Percentiles rank a stretch among this genome's conserved stretches.
Evolutionary conservation across 2,329 filamentous ascomycete genomes (phyloP).

Genomic region (Lachnellula suecica): DNA sequence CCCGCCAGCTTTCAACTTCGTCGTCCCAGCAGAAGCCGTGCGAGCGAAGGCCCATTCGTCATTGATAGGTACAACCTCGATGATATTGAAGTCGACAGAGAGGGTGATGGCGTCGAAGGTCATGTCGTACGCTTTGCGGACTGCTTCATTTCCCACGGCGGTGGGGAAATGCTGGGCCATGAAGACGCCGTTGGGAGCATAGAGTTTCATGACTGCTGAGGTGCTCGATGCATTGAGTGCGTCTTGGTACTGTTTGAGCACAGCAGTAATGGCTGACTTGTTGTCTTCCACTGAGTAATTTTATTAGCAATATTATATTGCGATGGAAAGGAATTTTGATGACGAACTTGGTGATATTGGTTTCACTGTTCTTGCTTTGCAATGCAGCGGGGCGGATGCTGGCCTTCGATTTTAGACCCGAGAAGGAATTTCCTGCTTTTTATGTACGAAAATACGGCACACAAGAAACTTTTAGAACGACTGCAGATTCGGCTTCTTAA

Average conservation of each 20-base stretch:
- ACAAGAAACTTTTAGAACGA: too few species aligned
- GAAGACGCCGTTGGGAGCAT: constrained; percentile 2
- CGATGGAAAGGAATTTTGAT: too few species aligned
- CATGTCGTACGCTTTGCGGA: constrained; percentile 3
- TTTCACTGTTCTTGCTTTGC: too few species aligned
- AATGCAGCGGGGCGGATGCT: too few species aligned
- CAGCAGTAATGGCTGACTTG: not conserved
- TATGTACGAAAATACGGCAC: too few species aligned
- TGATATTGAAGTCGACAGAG: constrained; percentile 7
- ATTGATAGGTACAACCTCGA: constrained; percentile 5
- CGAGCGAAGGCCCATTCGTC: constrained; percentile 7
- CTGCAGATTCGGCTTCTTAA: too few species aligned
- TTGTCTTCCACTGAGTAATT: not conserved
- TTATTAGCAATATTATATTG: not conserved
- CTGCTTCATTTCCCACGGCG: not conserved
- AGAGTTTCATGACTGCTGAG: not conserved
- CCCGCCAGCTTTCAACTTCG: not conserved
- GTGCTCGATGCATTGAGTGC: constrained; percentile 7
- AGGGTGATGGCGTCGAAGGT: constrained; percentile 6
- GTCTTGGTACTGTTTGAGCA: not conserved
- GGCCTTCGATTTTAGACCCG: too few species aligned
- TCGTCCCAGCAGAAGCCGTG: constrained; percentile 1
- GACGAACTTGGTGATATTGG: too few species aligned
- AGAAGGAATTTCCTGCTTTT: too few species aligned
- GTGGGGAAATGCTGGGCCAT: constrained; percentile 12